Base-by-base conservation (phyloP, 2,329 filamentous ascomycete species). In the Tolypocladium inflatum region DNA sequence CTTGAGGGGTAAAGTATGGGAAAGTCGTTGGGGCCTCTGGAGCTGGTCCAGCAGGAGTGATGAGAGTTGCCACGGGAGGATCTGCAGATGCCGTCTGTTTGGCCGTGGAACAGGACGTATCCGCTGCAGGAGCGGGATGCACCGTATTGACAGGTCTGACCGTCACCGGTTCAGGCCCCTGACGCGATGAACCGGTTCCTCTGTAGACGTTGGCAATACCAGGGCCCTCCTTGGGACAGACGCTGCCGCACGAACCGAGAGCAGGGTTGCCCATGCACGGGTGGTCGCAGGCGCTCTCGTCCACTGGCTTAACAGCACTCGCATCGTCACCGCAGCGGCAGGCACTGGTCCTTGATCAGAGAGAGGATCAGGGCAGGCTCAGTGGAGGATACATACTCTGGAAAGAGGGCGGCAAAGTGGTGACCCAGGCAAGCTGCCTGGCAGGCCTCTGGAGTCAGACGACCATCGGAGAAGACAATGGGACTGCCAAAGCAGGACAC, bases 291-390 rank as follows among this genome's bases (percentile, higher is more conserved):
- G 62, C 61, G 35, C 56, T 61, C 54, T 73, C 69, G 23, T 71
- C 64, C 41, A 67, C 55, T 9, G 63, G 45, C 13, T 61, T 65
- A 56, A 73, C 63, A 2, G 65, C 68, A 2, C 63, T 63, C 26
- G 59, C 42, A 59, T 74, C 65, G 55, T 74, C 66, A 55, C 71
- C 71, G 55, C 72, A 74, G 54, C 67, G 71, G 23, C 72, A 74
- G 17, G 65, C 67, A 59, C 72, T 74, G 41, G 2, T 8, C 1
- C 39, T 8, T 11, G 50, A 43, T 60, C 65, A 61, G 66, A 56
- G 26, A 11, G n/a, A 13, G 13, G 11, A 3, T 35, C 1, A 2
- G 4, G 6, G 17, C 4, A 3, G 3, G 4, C 10, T 30, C 2
- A 1, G 2, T 15, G 9, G 10, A 33, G 7, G 0, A 9, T 19